A percentile compares a stretch with the other conserved stretches of the same genome.
phyloP scores from a whole-genome alignment of 305 asterid species.

The Fraxinus dipetala region DNA sequence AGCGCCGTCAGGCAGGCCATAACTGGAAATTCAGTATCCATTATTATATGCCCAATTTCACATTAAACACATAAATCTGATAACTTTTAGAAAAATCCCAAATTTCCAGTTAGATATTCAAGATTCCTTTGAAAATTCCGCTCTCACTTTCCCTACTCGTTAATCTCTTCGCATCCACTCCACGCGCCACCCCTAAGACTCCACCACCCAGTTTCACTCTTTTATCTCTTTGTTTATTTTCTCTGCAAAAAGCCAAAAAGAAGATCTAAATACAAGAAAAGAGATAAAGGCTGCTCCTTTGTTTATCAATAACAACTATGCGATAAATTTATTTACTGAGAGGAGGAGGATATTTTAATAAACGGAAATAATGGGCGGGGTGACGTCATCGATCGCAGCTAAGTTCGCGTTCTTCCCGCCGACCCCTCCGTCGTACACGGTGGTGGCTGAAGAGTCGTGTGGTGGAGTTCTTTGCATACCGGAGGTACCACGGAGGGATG shows the following conservation, averaged over 20 bases:
- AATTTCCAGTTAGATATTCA: slow-evolving; percentile 13
- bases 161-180: not conserved
- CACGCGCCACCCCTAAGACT: slow-evolving; percentile 44
- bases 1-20: slow-evolving; percentile 21
- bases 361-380: slow-evolving; percentile 68
- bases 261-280: slow-evolving; percentile 27
- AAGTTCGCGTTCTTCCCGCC: slow-evolving; percentile 98
- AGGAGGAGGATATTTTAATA: not conserved
- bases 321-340: slow-evolving; percentile 10
- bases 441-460: slow-evolving; percentile 54
- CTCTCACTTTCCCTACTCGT: slow-evolving; percentile 29
- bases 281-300: slow-evolving; percentile 26
- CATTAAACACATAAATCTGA: not conserved
- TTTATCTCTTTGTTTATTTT: not conserved
- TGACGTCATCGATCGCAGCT: slow-evolving; percentile 95
- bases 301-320: slow-evolving; percentile 41
- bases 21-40: not conserved
- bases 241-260: not conserved
- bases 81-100: slow-evolving; percentile 25
- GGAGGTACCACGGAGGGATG: slow-evolving; percentile 77
- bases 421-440: slow-evolving; percentile 87
- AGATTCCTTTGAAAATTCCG: slow-evolving; percentile 27
- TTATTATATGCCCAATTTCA: not conserved
- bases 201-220: not conserved
- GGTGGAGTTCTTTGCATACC: slow-evolving; percentile 68